These are phyloP conservation scores for Phytophthora pisi DNA, from an alignment of 352 stramenopile species.

Conservation along the genomic window DNA sequence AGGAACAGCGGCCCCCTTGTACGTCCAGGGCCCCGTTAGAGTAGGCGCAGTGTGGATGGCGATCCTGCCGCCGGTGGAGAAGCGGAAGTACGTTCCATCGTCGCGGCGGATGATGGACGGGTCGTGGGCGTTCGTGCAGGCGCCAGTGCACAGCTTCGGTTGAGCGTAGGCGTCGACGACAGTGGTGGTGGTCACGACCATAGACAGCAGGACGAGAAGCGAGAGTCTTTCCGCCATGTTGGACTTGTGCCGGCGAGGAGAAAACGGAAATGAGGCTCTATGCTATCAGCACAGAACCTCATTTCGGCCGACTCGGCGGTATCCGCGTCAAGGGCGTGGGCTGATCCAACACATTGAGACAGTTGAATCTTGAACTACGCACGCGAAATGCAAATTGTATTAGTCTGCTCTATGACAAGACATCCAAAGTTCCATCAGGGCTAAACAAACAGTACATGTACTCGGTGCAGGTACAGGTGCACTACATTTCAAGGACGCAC, in stretches of 20 bases:
- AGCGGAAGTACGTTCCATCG: conserved; percentile 55
- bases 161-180: conserved; percentile 23
- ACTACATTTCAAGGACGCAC: too few species aligned
- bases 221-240: conserved; percentile 15
- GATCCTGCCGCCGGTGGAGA: conserved; percentile 48
- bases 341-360: neutral
- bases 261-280: neutral
- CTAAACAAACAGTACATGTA: too few species aligned
- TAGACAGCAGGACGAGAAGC: conserved; percentile 14
- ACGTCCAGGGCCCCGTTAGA: conserved; percentile 46
- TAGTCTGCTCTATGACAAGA: neutral
- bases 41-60: conserved; percentile 45
- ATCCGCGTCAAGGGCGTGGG: neutral
- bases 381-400: neutral
- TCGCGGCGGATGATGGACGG: conserved; percentile 41
- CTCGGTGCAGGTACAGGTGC: too few species aligned
- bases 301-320: too few species aligned
- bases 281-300: neutral
- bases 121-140: conserved; percentile 44
- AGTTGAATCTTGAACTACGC: neutral
- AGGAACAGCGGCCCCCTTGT: conserved; percentile 42
- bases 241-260: neutral
- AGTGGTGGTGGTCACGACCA: conserved; percentile 7
- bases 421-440: neutral
- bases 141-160: conserved; percentile 21